These are phyloP conservation scores for Mortierella sp. DNA, from an alignment of 371 early-diverging fungal genomes.

Conservation along the genomic window DNA sequence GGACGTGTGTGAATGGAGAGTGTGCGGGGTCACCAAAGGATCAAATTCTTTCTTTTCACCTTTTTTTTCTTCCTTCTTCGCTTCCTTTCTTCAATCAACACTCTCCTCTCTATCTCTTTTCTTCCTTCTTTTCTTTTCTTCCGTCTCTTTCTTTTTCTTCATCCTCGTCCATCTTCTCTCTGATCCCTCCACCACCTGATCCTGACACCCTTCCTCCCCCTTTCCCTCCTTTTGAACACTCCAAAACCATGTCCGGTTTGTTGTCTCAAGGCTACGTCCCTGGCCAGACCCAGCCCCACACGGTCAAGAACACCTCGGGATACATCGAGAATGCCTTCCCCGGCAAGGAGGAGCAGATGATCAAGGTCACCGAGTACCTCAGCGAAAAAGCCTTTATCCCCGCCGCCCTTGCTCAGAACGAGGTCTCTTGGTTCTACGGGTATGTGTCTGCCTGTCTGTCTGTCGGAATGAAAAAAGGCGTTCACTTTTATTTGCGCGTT, in stretches of 20 bases:
- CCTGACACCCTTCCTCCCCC: not conserved
- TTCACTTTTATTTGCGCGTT: not conserved
- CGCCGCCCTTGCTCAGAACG: conserved; percentile 87
- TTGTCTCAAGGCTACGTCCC: conserved; percentile 22
- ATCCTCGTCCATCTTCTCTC: not conserved
- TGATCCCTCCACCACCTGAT: not conserved
- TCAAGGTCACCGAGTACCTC: conserved; percentile 84
- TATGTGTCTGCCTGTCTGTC: conserved; percentile 38
- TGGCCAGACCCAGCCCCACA: conserved; percentile 26
- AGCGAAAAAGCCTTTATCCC: conserved; percentile 94
- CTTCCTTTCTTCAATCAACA: not conserved
- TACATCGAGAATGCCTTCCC: conserved; percentile 85
- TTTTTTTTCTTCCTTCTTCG: not conserved
- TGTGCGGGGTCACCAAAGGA: not conserved
- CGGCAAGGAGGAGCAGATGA: conserved; percentile 94
- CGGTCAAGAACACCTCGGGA: conserved; percentile 68
- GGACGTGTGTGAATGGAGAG: not conserved
- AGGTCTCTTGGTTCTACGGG: conserved; percentile 97
- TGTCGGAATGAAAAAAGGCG: not conserved
- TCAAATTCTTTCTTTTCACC: not conserved
- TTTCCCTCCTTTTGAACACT: not conserved
- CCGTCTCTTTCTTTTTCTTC: not conserved
- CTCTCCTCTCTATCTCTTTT: not conserved
- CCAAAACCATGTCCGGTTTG: conserved; percentile 25
- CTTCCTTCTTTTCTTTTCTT: not conserved